These are phyloP conservation scores for Fusarium continuum DNA, from an alignment of 2,329 filamentous ascomycete genomes.

Conservation along the genomic window DNA sequence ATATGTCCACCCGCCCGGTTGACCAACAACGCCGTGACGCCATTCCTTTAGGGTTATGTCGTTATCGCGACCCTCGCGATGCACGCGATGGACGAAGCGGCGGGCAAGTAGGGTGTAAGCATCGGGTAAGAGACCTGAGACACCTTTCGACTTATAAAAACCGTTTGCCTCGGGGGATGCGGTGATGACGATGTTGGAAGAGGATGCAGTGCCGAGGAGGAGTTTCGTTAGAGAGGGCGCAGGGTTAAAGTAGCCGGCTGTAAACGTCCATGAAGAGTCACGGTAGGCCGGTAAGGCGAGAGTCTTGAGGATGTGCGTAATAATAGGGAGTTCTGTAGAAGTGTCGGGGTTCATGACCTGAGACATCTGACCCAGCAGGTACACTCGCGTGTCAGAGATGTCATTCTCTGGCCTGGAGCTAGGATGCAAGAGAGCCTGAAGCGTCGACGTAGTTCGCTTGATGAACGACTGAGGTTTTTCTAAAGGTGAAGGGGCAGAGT, in stretches of 20 bases:
- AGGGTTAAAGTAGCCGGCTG: conserved; percentile 98
- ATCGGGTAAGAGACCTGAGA: conserved; percentile 88
- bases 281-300: conserved; percentile 71
- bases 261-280: conserved; percentile 90
- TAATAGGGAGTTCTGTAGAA: conserved; percentile 87
- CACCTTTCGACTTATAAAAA: conserved; percentile 87
- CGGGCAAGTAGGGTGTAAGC: conserved; percentile 91
- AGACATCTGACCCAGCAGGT: conserved; percentile 88
- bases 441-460: conserved; percentile 69
- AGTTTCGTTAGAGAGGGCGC: conserved; percentile 83
- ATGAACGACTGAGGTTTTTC: conserved; percentile 75
- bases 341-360: conserved; percentile 80
- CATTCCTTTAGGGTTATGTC: conserved; percentile 85
- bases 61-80: conserved; percentile 56
- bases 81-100: conserved; percentile 74
- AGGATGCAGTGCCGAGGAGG: conserved; percentile 76
- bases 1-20: conserved; percentile 92
- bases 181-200: conserved; percentile 83
- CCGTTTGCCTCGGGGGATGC: conserved; percentile 94
- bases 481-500: conserved; percentile 79
- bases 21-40: conserved; percentile 81
- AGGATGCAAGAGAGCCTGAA: conserved; percentile 71
- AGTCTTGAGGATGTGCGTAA: conserved; percentile 77
- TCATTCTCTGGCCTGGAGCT: conserved; percentile 28
- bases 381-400: conserved; percentile 74